phyloP scores from a whole-genome alignment of 371 early-diverging fungal genomes.

The Rhizopus stolonifer region DNA sequence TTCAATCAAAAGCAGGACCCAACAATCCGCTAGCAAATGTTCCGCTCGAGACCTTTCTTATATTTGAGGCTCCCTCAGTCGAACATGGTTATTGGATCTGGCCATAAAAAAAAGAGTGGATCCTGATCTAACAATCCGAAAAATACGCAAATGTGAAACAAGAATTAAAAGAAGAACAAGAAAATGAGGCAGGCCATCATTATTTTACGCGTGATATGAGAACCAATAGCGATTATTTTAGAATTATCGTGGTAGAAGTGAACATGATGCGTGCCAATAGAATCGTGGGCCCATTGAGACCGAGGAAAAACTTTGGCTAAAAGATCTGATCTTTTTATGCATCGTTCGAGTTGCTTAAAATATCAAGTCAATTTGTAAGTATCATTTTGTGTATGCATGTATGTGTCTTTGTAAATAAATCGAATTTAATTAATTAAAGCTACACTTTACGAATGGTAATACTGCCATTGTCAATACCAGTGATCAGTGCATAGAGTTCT shows the following conservation, averaged over 20 bases:
- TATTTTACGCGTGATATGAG: conserved; percentile 43
- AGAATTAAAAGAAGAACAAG: conserved; percentile 6
- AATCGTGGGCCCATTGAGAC: no score
- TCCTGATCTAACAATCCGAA: conserved; percentile 19
- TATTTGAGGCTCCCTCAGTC: conserved; percentile 27
- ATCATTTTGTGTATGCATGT: no score
- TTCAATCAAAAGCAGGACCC: conserved; percentile 22
- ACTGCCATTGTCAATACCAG: not conserved
- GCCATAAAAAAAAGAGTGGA: conserved; percentile 32
- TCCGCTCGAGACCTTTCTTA: conserved; percentile 25
- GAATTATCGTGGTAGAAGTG: no score
- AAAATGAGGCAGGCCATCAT: not conserved
- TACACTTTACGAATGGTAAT: not conserved
- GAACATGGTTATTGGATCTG: conserved; percentile 21
- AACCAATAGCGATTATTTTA: no score
- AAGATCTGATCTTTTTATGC: conserved; percentile 29
- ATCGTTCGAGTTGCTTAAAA: conserved; percentile 31
- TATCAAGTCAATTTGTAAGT: not conserved
- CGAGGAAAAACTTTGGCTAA: no score
- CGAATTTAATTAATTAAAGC: not conserved
- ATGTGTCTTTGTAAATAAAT: not conserved
- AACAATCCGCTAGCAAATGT: conserved; percentile 21
- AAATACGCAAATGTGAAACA: conserved; percentile 1
- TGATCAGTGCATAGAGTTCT: not conserved
- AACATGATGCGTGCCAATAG: no score